A percentile compares a stretch with the other conserved stretches of the same genome.
Evolutionary conservation across 2,329 filamentous ascomycete species (phyloP).

Genomic region (Pezicula neosporulosa): DNA sequence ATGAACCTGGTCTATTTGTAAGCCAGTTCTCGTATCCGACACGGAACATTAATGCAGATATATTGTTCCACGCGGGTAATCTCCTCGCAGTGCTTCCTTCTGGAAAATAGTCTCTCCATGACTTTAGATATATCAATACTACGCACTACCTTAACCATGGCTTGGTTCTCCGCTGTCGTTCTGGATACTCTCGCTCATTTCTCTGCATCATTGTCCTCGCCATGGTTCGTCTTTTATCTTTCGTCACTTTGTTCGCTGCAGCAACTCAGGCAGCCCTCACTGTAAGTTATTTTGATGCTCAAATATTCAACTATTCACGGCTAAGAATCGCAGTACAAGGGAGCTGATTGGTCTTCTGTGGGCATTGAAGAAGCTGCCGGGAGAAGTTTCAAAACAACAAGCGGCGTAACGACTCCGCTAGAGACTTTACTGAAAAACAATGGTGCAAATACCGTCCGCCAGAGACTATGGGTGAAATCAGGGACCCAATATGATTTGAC

Average conservation of each 20-base stretch:
- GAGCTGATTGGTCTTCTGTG: constrained; percentile 69
- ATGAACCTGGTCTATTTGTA: no score
- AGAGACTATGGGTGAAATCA: constrained; percentile 70
- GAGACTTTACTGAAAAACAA: constrained; percentile 59
- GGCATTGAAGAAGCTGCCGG: constrained; percentile 59
- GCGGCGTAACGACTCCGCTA: constrained; percentile 49
- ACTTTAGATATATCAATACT: no score
- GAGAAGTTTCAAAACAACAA: constrained; percentile 54
- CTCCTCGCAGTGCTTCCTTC: no score
- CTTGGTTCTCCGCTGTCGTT: no score
- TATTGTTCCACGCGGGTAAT: no score
- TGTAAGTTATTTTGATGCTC: no score
- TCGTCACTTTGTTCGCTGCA: constrained; percentile 1
- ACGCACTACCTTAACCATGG: no score
- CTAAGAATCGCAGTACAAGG: constrained; percentile 42
- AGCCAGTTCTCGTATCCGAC: no score
- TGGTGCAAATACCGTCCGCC: constrained; percentile 67
- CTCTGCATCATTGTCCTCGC: not conserved
- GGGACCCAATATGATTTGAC: constrained; percentile 62
- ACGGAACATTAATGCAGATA: no score
- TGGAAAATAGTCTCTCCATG: no score
- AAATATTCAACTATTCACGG: no score
- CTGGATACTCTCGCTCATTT: no score
- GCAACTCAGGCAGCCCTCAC: constrained; percentile 38
- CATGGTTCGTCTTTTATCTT: not conserved